Evolutionary conservation across 371 early-diverging fungal genomes (phyloP).

Genomic region (Mortierella polycephala): DNA sequence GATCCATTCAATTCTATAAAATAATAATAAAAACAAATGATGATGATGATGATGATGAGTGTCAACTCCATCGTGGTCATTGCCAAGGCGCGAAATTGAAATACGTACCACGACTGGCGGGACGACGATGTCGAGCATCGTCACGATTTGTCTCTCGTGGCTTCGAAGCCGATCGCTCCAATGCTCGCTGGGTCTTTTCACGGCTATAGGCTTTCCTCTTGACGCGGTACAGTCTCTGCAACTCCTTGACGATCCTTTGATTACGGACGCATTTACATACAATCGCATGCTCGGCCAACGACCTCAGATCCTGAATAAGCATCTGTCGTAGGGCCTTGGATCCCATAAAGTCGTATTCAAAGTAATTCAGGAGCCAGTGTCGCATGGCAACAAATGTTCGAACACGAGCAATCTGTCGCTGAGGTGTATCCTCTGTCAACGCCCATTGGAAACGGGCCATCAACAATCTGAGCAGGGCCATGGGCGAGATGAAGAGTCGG

Average conservation of each 20-base stretch:
- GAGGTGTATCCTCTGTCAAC: constrained; percentile 63
- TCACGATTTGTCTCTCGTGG: neutral
- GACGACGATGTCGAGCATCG: neutral
- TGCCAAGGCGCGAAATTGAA: too few relatives aligned
- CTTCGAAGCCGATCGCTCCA: constrained; percentile 16
- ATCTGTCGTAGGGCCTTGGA: constrained; percentile 58
- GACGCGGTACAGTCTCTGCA: constrained; percentile 40
- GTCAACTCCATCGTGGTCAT: too few relatives aligned
- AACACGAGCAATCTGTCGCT: constrained; percentile 69
- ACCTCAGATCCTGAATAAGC: constrained; percentile 59
- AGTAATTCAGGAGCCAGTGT: constrained; percentile 77
- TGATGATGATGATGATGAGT: neutral
- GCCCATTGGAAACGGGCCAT: constrained; percentile 74
- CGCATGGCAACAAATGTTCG: constrained; percentile 75
- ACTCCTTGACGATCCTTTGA: constrained; percentile 64
- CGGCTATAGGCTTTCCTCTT: constrained; percentile 24
- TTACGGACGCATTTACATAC: constrained; percentile 60
- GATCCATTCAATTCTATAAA: constrained; percentile 3
- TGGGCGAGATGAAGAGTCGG: constrained; percentile 70
- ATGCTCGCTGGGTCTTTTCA: constrained; percentile 17
- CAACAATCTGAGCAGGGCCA: constrained; percentile 65
- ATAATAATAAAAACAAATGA: neutral
- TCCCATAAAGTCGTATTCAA: constrained; percentile 70
- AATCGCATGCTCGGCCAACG: constrained; percentile 56
- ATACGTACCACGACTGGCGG: constrained; percentile 4